phyloP scores from a whole-genome alignment of 352 stramenopile species.

The Pythium scleroteichum region DNA sequence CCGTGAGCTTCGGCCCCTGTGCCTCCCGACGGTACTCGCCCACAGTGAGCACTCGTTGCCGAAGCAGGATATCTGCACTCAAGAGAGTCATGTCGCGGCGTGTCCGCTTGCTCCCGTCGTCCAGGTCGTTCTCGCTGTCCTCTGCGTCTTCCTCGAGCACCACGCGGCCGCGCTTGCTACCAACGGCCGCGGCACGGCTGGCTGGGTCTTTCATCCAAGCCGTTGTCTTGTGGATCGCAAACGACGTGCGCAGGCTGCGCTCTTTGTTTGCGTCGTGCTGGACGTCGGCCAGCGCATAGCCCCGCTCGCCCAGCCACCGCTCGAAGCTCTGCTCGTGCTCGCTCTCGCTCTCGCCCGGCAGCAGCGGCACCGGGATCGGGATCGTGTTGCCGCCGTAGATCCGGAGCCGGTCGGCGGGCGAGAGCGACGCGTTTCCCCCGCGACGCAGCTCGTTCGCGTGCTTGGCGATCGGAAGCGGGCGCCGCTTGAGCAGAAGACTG shows the following conservation, averaged over 20 bases:
- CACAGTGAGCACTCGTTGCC: conserved; percentile 7
- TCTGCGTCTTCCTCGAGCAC: background rate
- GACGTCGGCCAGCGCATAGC: background rate
- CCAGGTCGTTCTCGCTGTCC: no score
- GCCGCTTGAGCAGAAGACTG: conserved; percentile 1
- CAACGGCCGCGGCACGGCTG: background rate
- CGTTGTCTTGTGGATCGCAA: conserved; percentile 7
- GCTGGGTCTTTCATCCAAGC: background rate
- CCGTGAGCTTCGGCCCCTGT: background rate
- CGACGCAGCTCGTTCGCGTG: conserved; percentile 2
- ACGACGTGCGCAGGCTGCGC: conserved; percentile 13
- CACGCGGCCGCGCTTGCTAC: background rate
- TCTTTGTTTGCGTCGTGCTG: conserved; percentile 4
- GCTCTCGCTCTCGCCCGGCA: conserved; percentile 6
- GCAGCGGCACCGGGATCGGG: conserved; percentile 9
- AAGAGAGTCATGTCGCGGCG: background rate
- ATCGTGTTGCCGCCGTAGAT: conserved; percentile 8
- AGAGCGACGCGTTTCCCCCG: conserved; percentile 8
- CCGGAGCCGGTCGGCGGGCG: background rate
- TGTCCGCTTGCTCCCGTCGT: conserved; percentile 3
- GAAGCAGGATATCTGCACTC: background rate
- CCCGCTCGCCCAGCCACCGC: background rate
- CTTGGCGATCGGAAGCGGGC: conserved; percentile 4
- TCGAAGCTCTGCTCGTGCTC: conserved; percentile 9
- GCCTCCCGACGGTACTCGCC: conserved; percentile 7